Percentiles rank a stretch among this genome's conserved stretches.
Evolutionary conservation across 208 protist species (phyloP).

Genomic region (Borovskyia barvae): DNA sequence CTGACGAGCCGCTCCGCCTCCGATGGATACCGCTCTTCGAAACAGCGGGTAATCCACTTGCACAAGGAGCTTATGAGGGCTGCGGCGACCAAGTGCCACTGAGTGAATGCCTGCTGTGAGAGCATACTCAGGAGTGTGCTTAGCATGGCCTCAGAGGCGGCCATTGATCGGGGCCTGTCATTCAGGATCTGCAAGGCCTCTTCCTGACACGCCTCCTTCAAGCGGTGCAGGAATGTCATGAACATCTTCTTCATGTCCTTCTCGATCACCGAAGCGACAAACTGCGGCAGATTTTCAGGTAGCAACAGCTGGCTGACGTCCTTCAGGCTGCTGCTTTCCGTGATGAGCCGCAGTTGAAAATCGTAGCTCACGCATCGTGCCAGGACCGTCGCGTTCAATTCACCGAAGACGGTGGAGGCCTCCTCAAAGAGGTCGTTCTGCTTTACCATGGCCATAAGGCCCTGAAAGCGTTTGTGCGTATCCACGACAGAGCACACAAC

Average conservation of each 20-base stretch:
- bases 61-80: slow-evolving; percentile 69
- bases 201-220: slow-evolving; percentile 68
- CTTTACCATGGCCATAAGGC: slow-evolving; percentile 1
- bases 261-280: slow-evolving; percentile 65
- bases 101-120: slow-evolving; percentile 44
- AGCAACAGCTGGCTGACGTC: slow-evolving; percentile 65
- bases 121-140: slow-evolving; percentile 64
- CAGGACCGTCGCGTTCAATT: slow-evolving; percentile 73
- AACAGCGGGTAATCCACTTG: slow-evolving; percentile 55
- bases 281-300: slow-evolving; percentile 52
- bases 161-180: slow-evolving; percentile 21
- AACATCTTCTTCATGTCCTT: slow-evolving; percentile 80
- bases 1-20: slow-evolving; percentile 23
- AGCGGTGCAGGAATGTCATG: slow-evolving; percentile 71
- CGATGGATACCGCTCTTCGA: slow-evolving; percentile 37
- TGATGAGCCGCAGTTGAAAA: slow-evolving; percentile 81
- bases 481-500: slow-evolving; percentile 54
- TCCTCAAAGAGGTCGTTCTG: slow-evolving; percentile 38
- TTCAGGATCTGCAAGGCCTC: slow-evolving; percentile 57
- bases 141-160: slow-evolving; percentile 53
- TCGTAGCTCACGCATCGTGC: slow-evolving; percentile 76
- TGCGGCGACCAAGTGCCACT: slow-evolving; percentile 81
- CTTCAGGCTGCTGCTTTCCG: slow-evolving; percentile 52
- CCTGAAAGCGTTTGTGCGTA: slow-evolving; percentile 41
- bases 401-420: slow-evolving; percentile 42